Conservation (phyloP, 1,139 yeast species). For the Taphrina pruni region DNA sequence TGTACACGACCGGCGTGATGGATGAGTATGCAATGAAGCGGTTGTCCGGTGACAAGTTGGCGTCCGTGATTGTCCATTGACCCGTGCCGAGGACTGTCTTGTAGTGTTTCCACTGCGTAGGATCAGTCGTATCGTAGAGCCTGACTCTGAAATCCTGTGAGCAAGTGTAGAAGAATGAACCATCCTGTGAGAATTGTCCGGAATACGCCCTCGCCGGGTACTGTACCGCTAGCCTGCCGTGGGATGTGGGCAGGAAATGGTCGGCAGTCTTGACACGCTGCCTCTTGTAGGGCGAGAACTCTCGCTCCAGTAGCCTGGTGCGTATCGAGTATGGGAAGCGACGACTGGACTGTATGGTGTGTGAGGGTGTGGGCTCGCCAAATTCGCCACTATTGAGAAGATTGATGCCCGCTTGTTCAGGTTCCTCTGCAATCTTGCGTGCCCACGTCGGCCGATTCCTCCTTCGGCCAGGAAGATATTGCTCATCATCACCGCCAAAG, state of each 20-base stretch:
- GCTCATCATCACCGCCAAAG: constrained; percentile 38
- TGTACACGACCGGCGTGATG: constrained; percentile 47
- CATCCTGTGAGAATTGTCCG: constrained; percentile 50
- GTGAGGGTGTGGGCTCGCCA: constrained; percentile 34
- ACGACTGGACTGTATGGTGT: constrained; percentile 42
- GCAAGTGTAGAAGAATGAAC: constrained; percentile 48
- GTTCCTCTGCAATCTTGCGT: constrained; percentile 22
- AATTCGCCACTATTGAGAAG: constrained; percentile 46
- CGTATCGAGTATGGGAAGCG: constrained; percentile 43
- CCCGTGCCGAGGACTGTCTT: constrained; percentile 46
- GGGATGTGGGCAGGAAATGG: constrained; percentile 44
- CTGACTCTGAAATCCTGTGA: constrained; percentile 49
- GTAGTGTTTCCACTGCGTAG: constrained; percentile 45
- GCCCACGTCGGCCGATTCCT: constrained; percentile 17
- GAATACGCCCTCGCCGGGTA: constrained; percentile 49
- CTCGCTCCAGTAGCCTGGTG: constrained; percentile 43
- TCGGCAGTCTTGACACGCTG: constrained; percentile 43
- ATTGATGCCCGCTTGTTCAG: constrained; percentile 42
- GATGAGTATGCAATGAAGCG: constrained; percentile 46
- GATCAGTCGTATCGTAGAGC: constrained; percentile 48
- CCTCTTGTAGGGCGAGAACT: constrained; percentile 33
- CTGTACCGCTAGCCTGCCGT: constrained; percentile 40
- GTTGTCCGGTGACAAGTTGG: constrained; percentile 48
- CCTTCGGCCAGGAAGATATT: constrained; percentile 11
- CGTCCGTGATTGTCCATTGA: constrained; percentile 51